Percentiles rank a stretch among this genome's conserved stretches.
Conservation (phyloP, 768 basidiomycete species). For the Imleria badia region DNA sequence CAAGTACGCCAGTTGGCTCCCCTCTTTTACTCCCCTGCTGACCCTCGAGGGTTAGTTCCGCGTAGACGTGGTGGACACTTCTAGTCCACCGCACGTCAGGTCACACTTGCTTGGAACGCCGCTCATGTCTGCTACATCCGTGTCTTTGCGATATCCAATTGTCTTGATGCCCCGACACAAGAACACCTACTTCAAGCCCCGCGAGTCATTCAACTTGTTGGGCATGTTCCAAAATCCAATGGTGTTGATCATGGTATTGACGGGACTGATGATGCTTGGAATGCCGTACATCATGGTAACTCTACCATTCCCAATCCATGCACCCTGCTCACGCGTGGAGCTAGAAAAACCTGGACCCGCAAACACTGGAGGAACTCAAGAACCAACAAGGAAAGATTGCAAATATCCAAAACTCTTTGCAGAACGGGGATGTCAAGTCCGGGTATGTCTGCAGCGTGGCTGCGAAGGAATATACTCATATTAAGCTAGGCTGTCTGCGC, state of each 20-base stretch:
- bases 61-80: constrained; percentile 55
- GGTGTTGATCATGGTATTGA: constrained; percentile 76
- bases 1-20: constrained; percentile 43
- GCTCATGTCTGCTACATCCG: constrained; percentile 53
- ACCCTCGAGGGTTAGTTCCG: constrained; percentile 48
- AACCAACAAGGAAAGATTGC: constrained; percentile 57
- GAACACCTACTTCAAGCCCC: constrained; percentile 65
- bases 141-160: constrained; percentile 63
- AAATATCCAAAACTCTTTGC: constrained; percentile 54
- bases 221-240: constrained; percentile 82
- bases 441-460: constrained; percentile 41
- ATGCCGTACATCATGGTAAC: constrained; percentile 77
- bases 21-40: constrained; percentile 1
- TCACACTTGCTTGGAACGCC: constrained; percentile 72
- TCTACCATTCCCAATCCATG: background rate
- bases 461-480: constrained; percentile 2
- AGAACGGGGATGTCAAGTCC: constrained; percentile 57
- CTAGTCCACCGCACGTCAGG: constrained; percentile 49
- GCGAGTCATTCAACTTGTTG: constrained; percentile 69
- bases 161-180: constrained; percentile 52
- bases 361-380: constrained; percentile 62
- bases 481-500: constrained; percentile 41
- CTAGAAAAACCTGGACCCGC: constrained; percentile 78
- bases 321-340: constrained; percentile 7
- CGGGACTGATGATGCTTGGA: constrained; percentile 63